phyloP scores from a whole-genome alignment of 1,139 yeast species.

The Lodderomyces parapsilosis region DNA sequence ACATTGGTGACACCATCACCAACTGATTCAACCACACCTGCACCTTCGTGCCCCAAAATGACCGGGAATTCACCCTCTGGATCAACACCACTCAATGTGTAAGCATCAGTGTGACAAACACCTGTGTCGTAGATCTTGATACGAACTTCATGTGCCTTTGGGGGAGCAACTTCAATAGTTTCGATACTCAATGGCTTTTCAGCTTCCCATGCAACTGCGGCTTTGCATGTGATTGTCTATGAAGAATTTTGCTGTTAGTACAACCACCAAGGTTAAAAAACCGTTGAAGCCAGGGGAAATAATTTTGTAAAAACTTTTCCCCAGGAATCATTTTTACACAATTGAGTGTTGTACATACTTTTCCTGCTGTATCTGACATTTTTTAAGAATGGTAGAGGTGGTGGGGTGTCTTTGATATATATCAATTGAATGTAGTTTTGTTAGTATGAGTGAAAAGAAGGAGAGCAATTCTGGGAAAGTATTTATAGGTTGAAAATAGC shows the following conservation, averaged over 20 bases:
- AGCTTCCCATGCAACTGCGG: constrained; percentile 98
- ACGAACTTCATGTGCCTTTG: constrained; percentile 96
- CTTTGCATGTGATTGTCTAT: constrained; percentile 81
- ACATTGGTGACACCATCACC: constrained; percentile 92
- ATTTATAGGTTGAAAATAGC: not conserved
- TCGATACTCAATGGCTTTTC: constrained; percentile 82
- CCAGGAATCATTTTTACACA: not conserved
- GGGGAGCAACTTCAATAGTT: constrained; percentile 87
- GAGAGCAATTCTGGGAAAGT: not conserved
- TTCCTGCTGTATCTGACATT: constrained; percentile 34
- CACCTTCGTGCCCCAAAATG: constrained; percentile 94
- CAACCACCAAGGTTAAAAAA: constrained; percentile 7
- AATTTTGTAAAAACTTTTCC: not conserved
- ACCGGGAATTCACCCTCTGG: constrained; percentile 97
- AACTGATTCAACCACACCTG: constrained; percentile 88
- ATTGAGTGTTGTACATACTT: constrained; percentile 24
- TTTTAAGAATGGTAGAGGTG: not conserved
- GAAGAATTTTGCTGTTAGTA: constrained; percentile 13
- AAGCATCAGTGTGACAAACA: constrained; percentile 98
- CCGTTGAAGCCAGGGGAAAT: constrained; percentile 6
- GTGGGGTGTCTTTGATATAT: not conserved
- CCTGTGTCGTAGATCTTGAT: constrained; percentile 86
- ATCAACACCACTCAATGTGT: constrained; percentile 89
- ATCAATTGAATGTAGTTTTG: not conserved
- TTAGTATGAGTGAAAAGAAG: not conserved